Evolutionary conservation across 1,284 basidiomycete genomes (phyloP).

Genomic region (Fomes fomentarius): DNA sequence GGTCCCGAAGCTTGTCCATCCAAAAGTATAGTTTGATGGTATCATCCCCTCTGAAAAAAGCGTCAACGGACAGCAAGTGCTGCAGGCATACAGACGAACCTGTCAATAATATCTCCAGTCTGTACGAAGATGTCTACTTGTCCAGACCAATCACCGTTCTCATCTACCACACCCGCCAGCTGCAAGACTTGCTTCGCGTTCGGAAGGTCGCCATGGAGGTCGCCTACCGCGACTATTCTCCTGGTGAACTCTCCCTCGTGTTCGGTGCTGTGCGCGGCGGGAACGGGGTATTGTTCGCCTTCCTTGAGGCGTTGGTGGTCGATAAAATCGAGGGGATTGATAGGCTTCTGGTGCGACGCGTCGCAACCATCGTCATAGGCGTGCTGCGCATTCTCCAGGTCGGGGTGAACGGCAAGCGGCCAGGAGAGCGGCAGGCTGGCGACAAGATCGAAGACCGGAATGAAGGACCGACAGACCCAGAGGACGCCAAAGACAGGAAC

Average conservation of each 20-base stretch:
- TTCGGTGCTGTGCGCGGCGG: background rate
- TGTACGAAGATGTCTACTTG: conserved; percentile 85
- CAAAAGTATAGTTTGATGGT: conserved; percentile 81
- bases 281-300: background rate
- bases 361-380: conserved; percentile 12
- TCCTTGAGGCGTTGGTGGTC: conserved; percentile 8
- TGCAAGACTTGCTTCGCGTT: conserved; percentile 77
- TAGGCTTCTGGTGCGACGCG: conserved; percentile 12
- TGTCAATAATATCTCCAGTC: conserved; percentile 92
- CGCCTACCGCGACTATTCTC: conserved; percentile 78
- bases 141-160: conserved; percentile 76
- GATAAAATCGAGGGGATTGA: conserved; percentile 6
- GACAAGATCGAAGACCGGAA: conserved; percentile 25
- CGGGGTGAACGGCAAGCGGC: conserved; percentile 32
- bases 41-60: conserved; percentile 70
- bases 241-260: conserved; percentile 33
- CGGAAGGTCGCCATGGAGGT: conserved; percentile 77
- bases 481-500: conserved; percentile 26
- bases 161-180: conserved; percentile 75
- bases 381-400: conserved; percentile 15
- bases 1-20: conserved; percentile 81
- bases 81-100: conserved; percentile 41
- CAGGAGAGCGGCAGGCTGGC: conserved; percentile 28
- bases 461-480: conserved; percentile 28
- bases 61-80: background rate